Evolutionary conservation across 345 rosid genomes (phyloP).

Genomic region (Physaria fendleri): DNA sequence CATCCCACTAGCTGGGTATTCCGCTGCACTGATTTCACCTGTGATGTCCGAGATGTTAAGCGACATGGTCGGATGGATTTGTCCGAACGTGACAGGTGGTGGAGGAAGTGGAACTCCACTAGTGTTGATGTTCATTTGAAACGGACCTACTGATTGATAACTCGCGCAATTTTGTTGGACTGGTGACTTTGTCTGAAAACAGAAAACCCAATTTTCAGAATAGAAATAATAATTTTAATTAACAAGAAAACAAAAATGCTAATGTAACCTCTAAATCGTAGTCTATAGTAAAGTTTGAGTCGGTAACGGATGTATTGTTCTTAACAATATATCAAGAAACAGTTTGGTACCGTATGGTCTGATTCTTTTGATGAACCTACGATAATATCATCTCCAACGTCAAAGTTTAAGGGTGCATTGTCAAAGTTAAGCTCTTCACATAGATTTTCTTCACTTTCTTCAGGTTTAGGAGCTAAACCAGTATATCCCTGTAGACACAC

Average conservation of each 20-base stretch:
- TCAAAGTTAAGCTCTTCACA: constrained; percentile 50
- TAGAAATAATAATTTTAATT: neutral
- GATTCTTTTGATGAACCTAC: constrained; percentile 32
- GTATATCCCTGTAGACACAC: constrained; percentile 12
- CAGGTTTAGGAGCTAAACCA: constrained; percentile 20
- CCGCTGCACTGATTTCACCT: constrained; percentile 51
- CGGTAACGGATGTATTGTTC: constrained; percentile 11
- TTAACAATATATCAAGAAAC: constrained; percentile 24
- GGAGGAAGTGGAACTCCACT: constrained; percentile 37
- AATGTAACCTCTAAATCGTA: constrained; percentile 15
- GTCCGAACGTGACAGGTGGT: constrained; percentile 29
- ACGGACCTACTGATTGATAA: constrained; percentile 23
- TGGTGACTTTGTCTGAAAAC: constrained; percentile 47
- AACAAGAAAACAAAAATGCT: neutral
- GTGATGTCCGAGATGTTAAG: constrained; percentile 51
- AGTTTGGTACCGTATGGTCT: constrained; percentile 35
- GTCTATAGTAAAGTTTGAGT: constrained; percentile 17
- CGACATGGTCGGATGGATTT: constrained; percentile 55
- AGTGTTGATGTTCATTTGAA: constrained; percentile 19
- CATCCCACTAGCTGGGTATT: constrained; percentile 62
- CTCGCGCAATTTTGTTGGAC: constrained; percentile 44
- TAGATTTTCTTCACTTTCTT: constrained; percentile 42
- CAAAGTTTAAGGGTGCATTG: constrained; percentile 43
- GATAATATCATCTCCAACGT: constrained; percentile 44
- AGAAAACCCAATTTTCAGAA: neutral